Conservation (phyloP, 495 filamentous ascomycete species). For the Lentithecium fluviatile region DNA sequence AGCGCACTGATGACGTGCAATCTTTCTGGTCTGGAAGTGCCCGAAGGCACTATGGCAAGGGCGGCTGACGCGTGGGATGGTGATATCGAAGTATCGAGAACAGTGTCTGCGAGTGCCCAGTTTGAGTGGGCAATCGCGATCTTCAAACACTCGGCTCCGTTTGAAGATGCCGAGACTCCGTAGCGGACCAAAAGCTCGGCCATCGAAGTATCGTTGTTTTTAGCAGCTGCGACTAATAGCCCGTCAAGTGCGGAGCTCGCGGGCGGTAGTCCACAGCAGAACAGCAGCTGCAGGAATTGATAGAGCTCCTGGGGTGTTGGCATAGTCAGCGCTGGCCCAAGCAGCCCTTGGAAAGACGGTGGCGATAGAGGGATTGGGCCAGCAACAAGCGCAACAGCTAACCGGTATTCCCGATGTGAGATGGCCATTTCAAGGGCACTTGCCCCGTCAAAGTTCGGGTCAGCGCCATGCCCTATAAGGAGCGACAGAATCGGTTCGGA, state of each 20-base stretch:
- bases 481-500: slow-evolving; percentile 20
- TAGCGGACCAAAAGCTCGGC: slow-evolving; percentile 22
- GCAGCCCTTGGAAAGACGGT: slow-evolving; percentile 7
- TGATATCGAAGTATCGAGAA: slow-evolving; percentile 15
- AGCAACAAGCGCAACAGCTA: slow-evolving; percentile 21
- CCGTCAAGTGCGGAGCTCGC: slow-evolving; percentile 3
- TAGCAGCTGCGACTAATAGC: slow-evolving; percentile 19
- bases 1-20: slow-evolving; percentile 13
- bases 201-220: slow-evolving; percentile 18
- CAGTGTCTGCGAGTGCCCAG: slow-evolving; percentile 15
- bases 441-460: slow-evolving; percentile 31
- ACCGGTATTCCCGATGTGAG: slow-evolving; percentile 10
- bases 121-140: slow-evolving; percentile 16
- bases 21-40: slow-evolving; percentile 9
- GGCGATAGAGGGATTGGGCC: slow-evolving; percentile 11
- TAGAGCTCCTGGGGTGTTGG: slow-evolving; percentile 14
- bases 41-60: slow-evolving; percentile 3
- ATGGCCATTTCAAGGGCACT: slow-evolving; percentile 24
- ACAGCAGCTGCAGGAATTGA: slow-evolving; percentile 25
- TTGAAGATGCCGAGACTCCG: slow-evolving; percentile 19
- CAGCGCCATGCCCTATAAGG: slow-evolving; percentile 20
- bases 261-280: slow-evolving; percentile 21
- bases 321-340: slow-evolving; percentile 13
- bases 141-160: slow-evolving; percentile 24
- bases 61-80: slow-evolving; percentile 15